Evolutionary conservation across 2,329 filamentous ascomycete species (phyloP).

Genomic region (Hypomyces rosellus): DNA sequence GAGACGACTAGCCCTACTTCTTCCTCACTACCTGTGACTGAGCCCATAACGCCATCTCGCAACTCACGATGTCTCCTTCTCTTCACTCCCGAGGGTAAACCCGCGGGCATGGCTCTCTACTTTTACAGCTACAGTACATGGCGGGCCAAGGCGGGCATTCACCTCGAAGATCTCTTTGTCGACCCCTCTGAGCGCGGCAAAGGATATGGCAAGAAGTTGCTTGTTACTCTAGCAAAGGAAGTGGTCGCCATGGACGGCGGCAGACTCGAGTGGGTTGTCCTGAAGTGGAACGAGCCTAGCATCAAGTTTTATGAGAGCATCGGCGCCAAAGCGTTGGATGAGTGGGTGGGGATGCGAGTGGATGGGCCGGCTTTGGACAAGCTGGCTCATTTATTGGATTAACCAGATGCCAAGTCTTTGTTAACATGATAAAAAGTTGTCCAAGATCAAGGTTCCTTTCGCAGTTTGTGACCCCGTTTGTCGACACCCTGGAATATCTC

Average conservation of each 20-base stretch:
- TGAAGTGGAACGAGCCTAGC: slow-evolving; percentile 90
- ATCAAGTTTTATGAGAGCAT: slow-evolving; percentile 77
- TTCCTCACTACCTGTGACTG: slow-evolving; percentile 36
- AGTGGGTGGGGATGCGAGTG: slow-evolving; percentile 71
- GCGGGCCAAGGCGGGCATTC: slow-evolving; percentile 80
- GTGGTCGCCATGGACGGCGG: slow-evolving; percentile 64
- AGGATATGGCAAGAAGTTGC: slow-evolving; percentile 72
- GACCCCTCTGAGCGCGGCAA: slow-evolving; percentile 60
- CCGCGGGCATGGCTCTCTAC: slow-evolving; percentile 77
- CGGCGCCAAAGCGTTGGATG: slow-evolving; percentile 60
- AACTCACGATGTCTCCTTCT: slow-evolving; percentile 74
- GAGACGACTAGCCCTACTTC: slow-evolving; percentile 36
- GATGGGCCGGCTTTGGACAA: slow-evolving; percentile 59
- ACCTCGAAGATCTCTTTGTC: slow-evolving; percentile 91
- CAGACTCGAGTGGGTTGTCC: slow-evolving; percentile 81
- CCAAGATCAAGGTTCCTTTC: slow-evolving; percentile 8
- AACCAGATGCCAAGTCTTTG: neutral
- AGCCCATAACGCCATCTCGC: slow-evolving; percentile 47
- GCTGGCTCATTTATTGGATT: slow-evolving; percentile 42
- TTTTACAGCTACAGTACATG: slow-evolving; percentile 97
- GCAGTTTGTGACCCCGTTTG: slow-evolving; percentile 17
- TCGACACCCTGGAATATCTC: slow-evolving; percentile 45
- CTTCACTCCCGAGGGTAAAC: slow-evolving; percentile 39
- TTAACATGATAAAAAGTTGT: neutral
- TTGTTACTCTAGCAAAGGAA: slow-evolving; percentile 74